Base-by-base conservation (phyloP, 164 flowering plant species). In the Piper longum region DNA sequence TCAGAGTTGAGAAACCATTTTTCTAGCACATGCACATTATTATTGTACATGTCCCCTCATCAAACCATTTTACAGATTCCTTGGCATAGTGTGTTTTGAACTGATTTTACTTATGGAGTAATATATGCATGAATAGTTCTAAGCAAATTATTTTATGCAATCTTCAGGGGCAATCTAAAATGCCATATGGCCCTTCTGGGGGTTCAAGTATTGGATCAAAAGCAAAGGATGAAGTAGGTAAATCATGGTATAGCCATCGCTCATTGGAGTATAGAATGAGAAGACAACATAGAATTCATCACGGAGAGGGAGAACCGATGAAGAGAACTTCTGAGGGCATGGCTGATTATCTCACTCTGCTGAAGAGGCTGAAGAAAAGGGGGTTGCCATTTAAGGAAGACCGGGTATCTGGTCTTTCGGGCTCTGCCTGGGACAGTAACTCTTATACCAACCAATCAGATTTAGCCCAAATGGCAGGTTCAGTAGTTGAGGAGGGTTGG, bases 201-300 rank as follows among this genome's bases (percentile, higher is more conserved):
- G 63, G 51, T 69, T 69, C 71, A 17, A 57, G n/a, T 69, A 63
- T 48, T 75, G 89, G 84, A 40, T 63, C 87, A 62, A 86, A 85
- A 70, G 76, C 73, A 69, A 73, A 61, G 43, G 92, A 84, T 48
- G 93, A 81, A 44, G 76, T 95, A 56, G 91, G 91, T 2, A 93
- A 87, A 72, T 78, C 90, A 67, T 91, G 99, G 99, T 95, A 91
- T 69, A 79, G 56, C 68, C 91, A 80, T 66, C 89, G 81, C 63
- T 73, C 79, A 69, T 91, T 85, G 66, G 86, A 79, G 67, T 82
- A 84, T 71, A 86, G 73, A 73, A 70, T 75, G 40, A 82, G 70
- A 66, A 85, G 74, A 67, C 80, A 86, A 16, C 78, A 78, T 69
- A 79, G 69, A 57, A 58, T 81, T 51, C 75, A 79, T 59, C 61